Base-by-base conservation (phyloP, 225 moss, liverwort and hornwort species). In the Asterella californica region DNA sequence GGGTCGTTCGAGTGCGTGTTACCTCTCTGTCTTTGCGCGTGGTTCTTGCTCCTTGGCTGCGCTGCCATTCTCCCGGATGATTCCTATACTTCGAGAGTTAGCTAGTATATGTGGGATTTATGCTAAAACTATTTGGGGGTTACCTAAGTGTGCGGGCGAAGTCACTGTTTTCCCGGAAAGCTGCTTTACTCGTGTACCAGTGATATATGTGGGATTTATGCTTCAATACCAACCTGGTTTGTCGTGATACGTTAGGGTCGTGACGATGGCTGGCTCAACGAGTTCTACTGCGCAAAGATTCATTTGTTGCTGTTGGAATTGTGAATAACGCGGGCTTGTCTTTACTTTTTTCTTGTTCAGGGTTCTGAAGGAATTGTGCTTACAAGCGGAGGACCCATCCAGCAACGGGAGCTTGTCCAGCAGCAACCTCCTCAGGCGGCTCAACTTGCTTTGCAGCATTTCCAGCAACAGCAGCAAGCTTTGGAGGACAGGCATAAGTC, bases 381-480 rank as follows among this genome's bases (percentile, higher is more conserved):
- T 21, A 15, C 54, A 38, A 76, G 76, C 32, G 62, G 65, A 14
- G 84, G 83, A 57, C 59, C 80, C 52, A 77, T 63, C 15, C 82
- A 79, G 59, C 82, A 77, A 48, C 76, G 82, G n/a, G 82, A 82
- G 6, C 86, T 36, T 54, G 15, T 69, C 14, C 81, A 79, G 61
- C 82, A 79, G 76, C 81, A 79, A 50, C 67, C 78, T 33, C 72
- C 87, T 24, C 82, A 78, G 78, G 82, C 78, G 21, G 22, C 81
- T 30, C 86, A 86, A 74, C 79, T 86, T 74, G 81, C 70, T 17
- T 37, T 85, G 79, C 80, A 88, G 72, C 82, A 84, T 36, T 83
- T 79, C 38, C 79, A 78, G 47, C 84, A 84, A 63, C 87, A 88
- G 63, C 87, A 88, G 64, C 87, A 82, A 55, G 78, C 85, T 60